phyloP scores from a whole-genome alignment of 495 filamentous ascomycete genomes.

The Aspergillus bertholletiae region DNA sequence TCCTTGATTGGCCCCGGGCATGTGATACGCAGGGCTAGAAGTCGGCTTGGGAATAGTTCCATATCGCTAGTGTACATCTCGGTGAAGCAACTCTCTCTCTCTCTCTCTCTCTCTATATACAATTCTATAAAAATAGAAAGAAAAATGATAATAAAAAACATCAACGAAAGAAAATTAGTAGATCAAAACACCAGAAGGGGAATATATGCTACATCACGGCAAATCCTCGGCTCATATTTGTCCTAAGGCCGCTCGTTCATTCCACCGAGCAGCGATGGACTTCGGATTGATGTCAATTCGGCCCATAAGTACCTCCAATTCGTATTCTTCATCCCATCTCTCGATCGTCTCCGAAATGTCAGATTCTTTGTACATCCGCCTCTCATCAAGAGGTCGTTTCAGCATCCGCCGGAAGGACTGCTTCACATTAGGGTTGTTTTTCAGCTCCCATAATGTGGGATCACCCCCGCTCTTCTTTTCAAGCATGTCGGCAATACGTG shows the following conservation, averaged over 20 bases:
- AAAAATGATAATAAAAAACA: background rate
- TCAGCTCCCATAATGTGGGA: conserved; percentile 8
- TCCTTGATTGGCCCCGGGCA: background rate
- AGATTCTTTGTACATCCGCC: conserved; percentile 5
- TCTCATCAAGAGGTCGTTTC: conserved; percentile 14
- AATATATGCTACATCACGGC: background rate
- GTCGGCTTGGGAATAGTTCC: background rate
- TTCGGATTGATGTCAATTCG: conserved; percentile 11
- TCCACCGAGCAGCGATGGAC: conserved; percentile 11
- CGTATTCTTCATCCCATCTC: conserved; percentile 31
- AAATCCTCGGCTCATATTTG: background rate
- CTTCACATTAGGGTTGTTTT: conserved; percentile 5
- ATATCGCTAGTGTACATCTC: background rate
- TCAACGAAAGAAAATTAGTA: background rate
- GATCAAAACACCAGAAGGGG: background rate
- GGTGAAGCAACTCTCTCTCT: background rate
- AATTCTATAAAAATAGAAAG: background rate
- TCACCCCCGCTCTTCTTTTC: conserved; percentile 23
- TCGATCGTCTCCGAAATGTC: conserved; percentile 9
- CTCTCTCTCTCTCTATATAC: conserved; percentile 5
- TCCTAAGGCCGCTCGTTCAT: conserved; percentile 8
- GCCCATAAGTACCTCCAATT: conserved; percentile 21
- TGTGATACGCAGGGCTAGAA: background rate
- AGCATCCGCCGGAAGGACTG: conserved; percentile 9
- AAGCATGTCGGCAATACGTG: conserved; percentile 15